Evolutionary conservation across 495 filamentous ascomycete species (phyloP), one percentile per base, ranked within the genome.

Genomic region (Aspergillus haitiensis): DNA sequence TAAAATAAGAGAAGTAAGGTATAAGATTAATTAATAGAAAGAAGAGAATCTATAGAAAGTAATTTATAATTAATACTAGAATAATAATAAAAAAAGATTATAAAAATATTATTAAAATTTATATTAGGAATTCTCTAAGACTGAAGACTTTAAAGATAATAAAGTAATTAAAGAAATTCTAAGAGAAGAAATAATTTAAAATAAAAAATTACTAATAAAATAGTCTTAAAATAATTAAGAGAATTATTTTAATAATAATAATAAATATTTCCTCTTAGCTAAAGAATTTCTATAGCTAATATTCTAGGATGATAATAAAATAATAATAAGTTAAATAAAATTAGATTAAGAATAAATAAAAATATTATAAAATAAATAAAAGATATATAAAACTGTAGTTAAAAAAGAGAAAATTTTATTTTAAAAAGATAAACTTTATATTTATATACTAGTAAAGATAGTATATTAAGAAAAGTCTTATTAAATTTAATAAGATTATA

Each of bases 41-140:
- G n/a, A n/a, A n/a, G n/a, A n/a, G n/a, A 40, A 40, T 40, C n/a
- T 40, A 40, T 40, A 40, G 2, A 40, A 40, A 3, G n/a, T 11
- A 3, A 40, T 40, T 7, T 11, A 40, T 11, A 11, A 40, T 40
- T 7, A 40, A 40, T 40, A 40, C 37, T 40, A 40, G n/a, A 40
- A 2, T 40, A 40, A 11, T 47, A 47, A 47, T 47, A 47, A 47
- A 47, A 47, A 46, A 47, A 18, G 21, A n/a, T 47, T 47, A 21
- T 47, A 47, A 47, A 18, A n/a, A 18, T 47, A 16, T 47, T 47
- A 47, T 47, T 47, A 47, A 18, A 47, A 47, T n/a, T n/a, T n/a
- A 18, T 47, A 47, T 18, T 4, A 47, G 44, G 7, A 47, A 47
- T 21, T 47, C 16, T 18, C 13, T 47, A 18, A 47, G 13, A 27